Evolutionary conservation across 495 filamentous ascomycete genomes (phyloP).

Genomic region (Lepidopterella palustris): DNA sequence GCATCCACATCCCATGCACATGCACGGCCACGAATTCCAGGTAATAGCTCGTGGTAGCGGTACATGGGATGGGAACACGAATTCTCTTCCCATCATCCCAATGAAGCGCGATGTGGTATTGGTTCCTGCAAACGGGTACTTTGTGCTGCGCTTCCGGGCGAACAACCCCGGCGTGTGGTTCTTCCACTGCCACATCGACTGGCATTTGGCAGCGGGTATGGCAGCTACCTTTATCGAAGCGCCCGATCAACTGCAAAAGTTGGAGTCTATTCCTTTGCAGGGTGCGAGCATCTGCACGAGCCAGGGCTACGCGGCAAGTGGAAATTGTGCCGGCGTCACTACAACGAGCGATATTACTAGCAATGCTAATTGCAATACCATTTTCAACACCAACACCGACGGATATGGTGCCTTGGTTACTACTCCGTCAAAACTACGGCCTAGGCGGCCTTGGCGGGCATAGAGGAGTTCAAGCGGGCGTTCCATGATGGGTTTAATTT

Average conservation of each 20-base stretch:
- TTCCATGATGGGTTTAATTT: too few species aligned
- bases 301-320: background rate
- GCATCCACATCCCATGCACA: conserved; percentile 37
- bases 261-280: background rate
- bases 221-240: conserved; percentile 65
- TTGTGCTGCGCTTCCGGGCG: conserved; percentile 44
- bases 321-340: background rate
- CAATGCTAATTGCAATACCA: background rate
- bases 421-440: background rate
- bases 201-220: conserved; percentile 64
- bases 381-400: background rate
- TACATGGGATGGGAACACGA: conserved; percentile 40
- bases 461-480: background rate
- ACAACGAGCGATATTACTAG: background rate
- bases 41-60: conserved; percentile 51
- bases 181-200: conserved; percentile 56
- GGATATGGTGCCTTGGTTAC: background rate
- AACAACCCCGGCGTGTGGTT: conserved; percentile 71
- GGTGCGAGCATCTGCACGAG: background rate
- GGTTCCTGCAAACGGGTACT: conserved; percentile 42
- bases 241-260: conserved; percentile 54
- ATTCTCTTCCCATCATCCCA: conserved; percentile 40
- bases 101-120: conserved; percentile 52
- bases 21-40: conserved; percentile 70
- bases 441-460: background rate